These are phyloP conservation scores for Aspergillus wentii DNA, from an alignment of 495 filamentous ascomycete genomes.

Conservation along the genomic window DNA sequence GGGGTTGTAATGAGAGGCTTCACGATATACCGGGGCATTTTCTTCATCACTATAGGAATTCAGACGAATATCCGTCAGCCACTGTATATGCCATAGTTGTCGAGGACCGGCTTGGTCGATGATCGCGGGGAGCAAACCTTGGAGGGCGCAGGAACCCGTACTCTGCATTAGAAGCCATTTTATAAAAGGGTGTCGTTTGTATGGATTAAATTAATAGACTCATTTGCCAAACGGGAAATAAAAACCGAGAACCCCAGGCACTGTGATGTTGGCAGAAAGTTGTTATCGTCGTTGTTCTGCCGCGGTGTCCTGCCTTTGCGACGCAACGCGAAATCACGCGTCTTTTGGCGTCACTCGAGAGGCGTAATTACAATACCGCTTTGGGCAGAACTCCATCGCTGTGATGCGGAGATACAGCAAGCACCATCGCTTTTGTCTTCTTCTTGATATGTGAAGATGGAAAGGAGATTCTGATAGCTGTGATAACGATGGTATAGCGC, in stretches of 20 bases:
- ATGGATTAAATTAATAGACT: not conserved
- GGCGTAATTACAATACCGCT: constrained; percentile 19
- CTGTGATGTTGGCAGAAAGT: not conserved
- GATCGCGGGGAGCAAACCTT: constrained; percentile 18
- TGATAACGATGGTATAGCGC: no score
- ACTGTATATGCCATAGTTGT: no score
- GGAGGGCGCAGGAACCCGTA: constrained; percentile 33
- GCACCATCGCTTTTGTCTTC: not conserved
- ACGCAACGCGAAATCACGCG: constrained; percentile 23
- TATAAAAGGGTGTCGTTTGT: constrained; percentile 1
- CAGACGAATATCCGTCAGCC: constrained; percentile 14
- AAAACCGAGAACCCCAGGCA: no score
- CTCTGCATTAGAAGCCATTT: constrained; percentile 9
- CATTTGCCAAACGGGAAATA: not conserved
- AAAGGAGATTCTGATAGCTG: no score
- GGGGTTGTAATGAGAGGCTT: constrained; percentile 65
- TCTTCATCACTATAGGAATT: constrained; percentile 35
- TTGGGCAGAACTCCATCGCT: constrained; percentile 6
- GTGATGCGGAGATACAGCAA: no score
- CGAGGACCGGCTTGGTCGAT: no score
- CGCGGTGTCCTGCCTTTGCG: no score
- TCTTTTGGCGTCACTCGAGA: constrained; percentile 26
- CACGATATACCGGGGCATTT: constrained; percentile 38
- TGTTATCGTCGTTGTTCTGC: not conserved
- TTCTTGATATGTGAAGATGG: no score